These are phyloP conservation scores for Dillenia turbinata DNA, from an alignment of 164 flowering plant genomes.

Conservation along the genomic window DNA sequence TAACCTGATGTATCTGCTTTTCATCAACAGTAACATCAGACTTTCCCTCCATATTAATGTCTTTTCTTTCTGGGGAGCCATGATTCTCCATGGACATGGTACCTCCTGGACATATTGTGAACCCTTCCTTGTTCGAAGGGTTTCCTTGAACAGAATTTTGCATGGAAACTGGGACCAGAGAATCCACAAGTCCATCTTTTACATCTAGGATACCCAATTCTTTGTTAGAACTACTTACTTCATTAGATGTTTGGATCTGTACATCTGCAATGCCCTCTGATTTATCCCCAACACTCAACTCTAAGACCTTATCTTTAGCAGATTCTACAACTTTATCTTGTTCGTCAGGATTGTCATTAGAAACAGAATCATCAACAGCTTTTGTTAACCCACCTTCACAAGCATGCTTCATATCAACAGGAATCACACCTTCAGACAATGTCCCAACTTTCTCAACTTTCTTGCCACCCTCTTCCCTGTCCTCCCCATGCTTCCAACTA, in stretches of 20 bases:
- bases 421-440: constrained; percentile 11
- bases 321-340: constrained; percentile 16
- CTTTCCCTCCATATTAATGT: constrained; percentile 15
- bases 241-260: constrained; percentile 2
- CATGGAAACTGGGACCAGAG: constrained; percentile 8
- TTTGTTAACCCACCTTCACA: constrained; percentile 20
- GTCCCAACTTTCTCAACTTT: constrained; percentile 19
- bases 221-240: constrained; percentile 1
- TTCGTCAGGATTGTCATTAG: constrained; percentile 12
- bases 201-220: constrained; percentile 3
- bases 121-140: constrained; percentile 16
- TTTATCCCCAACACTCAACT: constrained; percentile 11
- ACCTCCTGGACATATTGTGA: constrained; percentile 3
- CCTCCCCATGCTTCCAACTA: constrained; percentile 39
- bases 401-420: constrained; percentile 3
- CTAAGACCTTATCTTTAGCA: constrained; percentile 16
- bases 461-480: constrained; percentile 12
- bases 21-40: constrained; percentile 14
- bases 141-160: constrained; percentile 17
- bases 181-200: constrained; percentile 14
- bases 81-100: constrained; percentile 10
- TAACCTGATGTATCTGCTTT: constrained; percentile 16
- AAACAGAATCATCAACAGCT: constrained; percentile 11
- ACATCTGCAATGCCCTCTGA: constrained; percentile 15
- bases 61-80: constrained; percentile 9